Base-by-base conservation (phyloP, 2,329 filamentous ascomycete species). In the Myotisia sp. region DNA sequence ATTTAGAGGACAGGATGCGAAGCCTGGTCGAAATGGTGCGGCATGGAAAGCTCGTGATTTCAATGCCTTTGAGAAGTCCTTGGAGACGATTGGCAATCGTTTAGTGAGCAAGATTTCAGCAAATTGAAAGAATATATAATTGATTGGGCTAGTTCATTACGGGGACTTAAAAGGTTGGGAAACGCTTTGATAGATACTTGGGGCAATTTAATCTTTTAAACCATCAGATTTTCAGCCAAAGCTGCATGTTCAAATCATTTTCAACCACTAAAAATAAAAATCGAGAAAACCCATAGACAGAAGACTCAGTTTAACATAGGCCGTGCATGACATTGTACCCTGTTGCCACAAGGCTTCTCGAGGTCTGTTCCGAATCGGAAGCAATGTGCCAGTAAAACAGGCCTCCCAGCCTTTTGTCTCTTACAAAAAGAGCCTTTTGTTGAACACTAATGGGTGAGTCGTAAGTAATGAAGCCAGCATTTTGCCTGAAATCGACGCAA, bases 311-410 rank as follows among this genome's bases (percentile, higher is more conserved):
- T 37, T 23, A 39, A 32, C 31, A 57, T 48, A 60, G 52, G 18
- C 59, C 56, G 46, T 65, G 62, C 40, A 78, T 50, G 2, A 64
- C 67, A 37, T 68, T 58, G 46, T 68, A 74, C 3, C 74, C 74
- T 20, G 71, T 69, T 34, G 65, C 65, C 16, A 79, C 68, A 40
- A 80, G 48, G 48, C 74, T 79, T 43, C 67, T 58, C 6, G 53
- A 44, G 2, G 64, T 69, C 26, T 19, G 12, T n/a, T 58, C 52
- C 5, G 70, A 68, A 59, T 90, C 82, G 3, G 71, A 74, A 9
- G 78, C 76, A n/a, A 75, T 79, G 34, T 78, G 75, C 78, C 79
- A 86, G 55, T 86, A 90, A 53, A 85, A 87, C 6, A 90, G 57
- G 0, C 82, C 82, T 18, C 76, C 81, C 12, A 90, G 61, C 18